Evolutionary conservation across 192 early-diverging fungal species (phyloP), one percentile per base, ranked within the genome.

Genomic region (Entomortierella chlamydospora): DNA sequence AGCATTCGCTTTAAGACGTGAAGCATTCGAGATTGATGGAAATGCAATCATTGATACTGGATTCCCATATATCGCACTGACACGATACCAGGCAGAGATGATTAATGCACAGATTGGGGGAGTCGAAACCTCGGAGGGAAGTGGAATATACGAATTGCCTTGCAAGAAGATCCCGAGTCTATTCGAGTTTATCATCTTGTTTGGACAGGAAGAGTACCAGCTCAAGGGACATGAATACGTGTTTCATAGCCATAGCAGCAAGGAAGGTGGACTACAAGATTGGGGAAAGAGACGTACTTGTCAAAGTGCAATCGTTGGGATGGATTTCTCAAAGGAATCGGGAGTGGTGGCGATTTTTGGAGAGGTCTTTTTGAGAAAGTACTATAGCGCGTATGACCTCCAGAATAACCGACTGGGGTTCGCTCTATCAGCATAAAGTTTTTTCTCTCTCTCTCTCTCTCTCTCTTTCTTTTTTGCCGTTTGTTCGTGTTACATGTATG

Each of bases 11-110:
- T 87, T 97, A 63, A 93, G 90, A 68, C 93, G 91, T 41, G 89
- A 91, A 42, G 86, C 89, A 25, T 73, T 95, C 70, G 71, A 88
- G 28, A 58, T 97, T 33, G 86, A 86, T 71, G 83, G 84, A 4
- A 86, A 89, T 47, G 94, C 95, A 15, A 94, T 95, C 25, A 97
- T 98, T 72, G 95, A 98, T 77, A 95, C 94, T 18, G 95, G 95
- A 13, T 89, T 93, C 41, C 95, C 95, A n/a, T 87, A 96, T 52
- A 85, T 97, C 47, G 94, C 91, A 4, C 64, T 94, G 59, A 93
- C 94, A 1, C 87, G 86, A 6, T 85, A 82, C 34, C 84, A 96
- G 53, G 93, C 98, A 10, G 93, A 96, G 73, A 81, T 91, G 50
- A 88, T 99, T 77, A 98, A 99, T 86, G 87, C 87, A 55, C 68